Base-by-base conservation (phyloP, 2,329 filamentous ascomycete genomes). In the Aureobasidium namibiae region DNA sequence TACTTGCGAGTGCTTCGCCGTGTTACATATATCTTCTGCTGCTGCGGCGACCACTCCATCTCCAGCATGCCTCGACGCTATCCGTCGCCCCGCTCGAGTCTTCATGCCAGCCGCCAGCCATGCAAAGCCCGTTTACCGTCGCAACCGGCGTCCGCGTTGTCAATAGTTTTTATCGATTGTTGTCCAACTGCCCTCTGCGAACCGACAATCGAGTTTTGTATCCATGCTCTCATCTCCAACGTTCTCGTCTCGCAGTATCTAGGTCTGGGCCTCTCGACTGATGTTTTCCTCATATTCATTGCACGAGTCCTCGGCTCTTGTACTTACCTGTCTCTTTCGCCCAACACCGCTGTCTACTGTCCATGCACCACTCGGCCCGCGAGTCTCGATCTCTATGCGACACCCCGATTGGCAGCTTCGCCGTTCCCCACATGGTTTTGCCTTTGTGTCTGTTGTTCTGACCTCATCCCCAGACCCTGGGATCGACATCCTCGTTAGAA, bases 161-260 rank as follows among this genome's bases (percentile, higher is more conserved):
- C 50, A 56, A 44, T 56, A 56, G 38, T 56, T 56, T 44, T 11
- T 45, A 56, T 56, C 52, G 52, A 44, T 56, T 45, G 26, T 56
- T 34, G 39, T 34, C 21, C 50, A 54, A 54, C 50, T 42, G 36
- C 48, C 48, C 38, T 33, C 33, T 50, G 33, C 21, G 13, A 50
- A 36, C 46, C 46, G 31, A 38, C 38, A 33, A 16, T 50, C 34
- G 23, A 36, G 14, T 18, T 26, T 18, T 6, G 16, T 34, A 34
- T 14, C 18, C 21, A 16, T 4, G 4, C 10, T 42, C 24, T 33
- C n/a, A 16, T 54, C 34, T 41, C 24, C 2, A 54, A 14, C 23
- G 24, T 33, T 33, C 14, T 4, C 38, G 10, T 38, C 39, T 56
- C 21, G 26, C 13, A 26, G 6, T 26, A 16, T 29, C 13, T 10